Evolutionary conservation across 192 early-diverging fungal genomes (phyloP).

Genomic region (Umbelopsis vinacea): DNA sequence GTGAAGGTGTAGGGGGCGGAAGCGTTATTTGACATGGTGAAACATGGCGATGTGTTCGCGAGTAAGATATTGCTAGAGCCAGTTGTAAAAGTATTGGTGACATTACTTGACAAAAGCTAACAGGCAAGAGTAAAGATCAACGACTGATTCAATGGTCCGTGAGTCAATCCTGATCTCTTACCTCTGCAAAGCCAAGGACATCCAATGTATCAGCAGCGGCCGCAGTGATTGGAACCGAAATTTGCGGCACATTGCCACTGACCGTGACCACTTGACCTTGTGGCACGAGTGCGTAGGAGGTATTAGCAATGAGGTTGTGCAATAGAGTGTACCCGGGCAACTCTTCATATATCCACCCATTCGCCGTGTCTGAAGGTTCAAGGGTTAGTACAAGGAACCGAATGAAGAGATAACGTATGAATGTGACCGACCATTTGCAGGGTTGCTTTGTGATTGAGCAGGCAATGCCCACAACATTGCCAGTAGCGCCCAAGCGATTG

Average conservation of each 20-base stretch:
- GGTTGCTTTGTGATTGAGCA: not conserved
- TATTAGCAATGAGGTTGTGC: not conserved
- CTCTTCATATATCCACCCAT: not conserved
- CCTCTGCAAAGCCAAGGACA: slow-evolving; percentile 20
- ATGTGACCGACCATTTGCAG: not conserved
- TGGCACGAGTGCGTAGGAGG: not conserved
- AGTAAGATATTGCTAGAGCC: not conserved
- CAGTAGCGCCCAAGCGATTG: not conserved
- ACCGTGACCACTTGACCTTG: not conserved
- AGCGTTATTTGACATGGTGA: not conserved
- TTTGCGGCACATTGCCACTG: not conserved
- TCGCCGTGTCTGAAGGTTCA: not conserved
- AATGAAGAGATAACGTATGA: not conserved
- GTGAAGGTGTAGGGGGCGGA: not conserved
- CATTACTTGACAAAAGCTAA: not conserved
- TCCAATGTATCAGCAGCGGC: not conserved
- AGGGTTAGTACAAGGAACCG: not conserved
- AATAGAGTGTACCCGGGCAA: not conserved
- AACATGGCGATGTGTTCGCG: slow-evolving; percentile 9
- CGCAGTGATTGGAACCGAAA: not conserved
- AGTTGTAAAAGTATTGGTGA: not conserved
- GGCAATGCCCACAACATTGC: not conserved
- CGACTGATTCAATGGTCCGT: not conserved
- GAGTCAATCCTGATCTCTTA: not conserved
- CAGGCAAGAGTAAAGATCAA: not conserved